Conservation (phyloP, 1,139 yeast genomes). For the Blastobotrys elegans region DNA sequence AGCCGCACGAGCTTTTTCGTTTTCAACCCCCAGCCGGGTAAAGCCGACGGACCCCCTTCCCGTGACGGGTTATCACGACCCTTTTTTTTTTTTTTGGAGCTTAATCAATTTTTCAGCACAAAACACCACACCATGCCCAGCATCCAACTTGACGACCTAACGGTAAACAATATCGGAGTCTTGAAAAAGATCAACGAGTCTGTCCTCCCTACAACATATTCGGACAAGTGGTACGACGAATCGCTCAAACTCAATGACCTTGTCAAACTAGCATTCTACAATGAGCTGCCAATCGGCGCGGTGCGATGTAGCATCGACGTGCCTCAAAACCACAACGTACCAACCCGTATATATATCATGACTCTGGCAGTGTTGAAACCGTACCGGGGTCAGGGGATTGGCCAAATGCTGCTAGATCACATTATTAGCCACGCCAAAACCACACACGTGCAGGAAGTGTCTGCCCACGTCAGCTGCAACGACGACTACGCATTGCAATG, state of each 20-base stretch:
- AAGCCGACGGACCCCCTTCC: neutral
- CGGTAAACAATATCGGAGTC: conserved; percentile 46
- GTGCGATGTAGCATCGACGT: conserved; percentile 39
- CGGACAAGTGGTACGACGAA: conserved; percentile 47
- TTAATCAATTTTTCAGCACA: too few species aligned
- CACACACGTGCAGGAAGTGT: conserved; percentile 50
- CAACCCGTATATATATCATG: conserved; percentile 56
- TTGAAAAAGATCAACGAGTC: conserved; percentile 45
- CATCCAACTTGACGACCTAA: conserved; percentile 43
- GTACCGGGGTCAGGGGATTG: conserved; percentile 59
- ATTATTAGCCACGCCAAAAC: conserved; percentile 50
- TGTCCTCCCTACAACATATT: conserved; percentile 28
- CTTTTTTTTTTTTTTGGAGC: neutral
- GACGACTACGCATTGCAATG: conserved; percentile 48
- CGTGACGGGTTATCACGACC: neutral
- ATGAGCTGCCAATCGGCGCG: conserved; percentile 70
- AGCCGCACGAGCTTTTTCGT: too few species aligned
- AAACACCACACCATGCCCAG: conserved; percentile 30
- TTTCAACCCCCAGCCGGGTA: neutral
- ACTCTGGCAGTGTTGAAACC: conserved; percentile 60
- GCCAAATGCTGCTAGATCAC: conserved; percentile 51
- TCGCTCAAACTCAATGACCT: conserved; percentile 36
- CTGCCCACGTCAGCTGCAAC: conserved; percentile 52
- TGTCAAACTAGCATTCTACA: conserved; percentile 45
- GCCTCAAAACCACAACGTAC: conserved; percentile 40